Evolutionary conservation across 106 monocot species (phyloP).

Genomic region (Dioscorea dumetorum): DNA sequence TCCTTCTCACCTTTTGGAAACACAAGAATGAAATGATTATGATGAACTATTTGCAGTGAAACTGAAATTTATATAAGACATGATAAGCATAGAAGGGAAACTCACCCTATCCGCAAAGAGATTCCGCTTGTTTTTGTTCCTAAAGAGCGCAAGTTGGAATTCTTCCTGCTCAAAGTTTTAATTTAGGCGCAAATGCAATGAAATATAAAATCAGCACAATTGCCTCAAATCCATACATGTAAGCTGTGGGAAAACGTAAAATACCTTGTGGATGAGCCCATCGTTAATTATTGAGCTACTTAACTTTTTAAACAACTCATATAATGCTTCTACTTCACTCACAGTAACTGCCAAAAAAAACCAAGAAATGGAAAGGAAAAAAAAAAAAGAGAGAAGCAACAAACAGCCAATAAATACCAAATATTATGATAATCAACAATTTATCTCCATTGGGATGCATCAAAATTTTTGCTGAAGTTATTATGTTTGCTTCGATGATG

Average conservation of each 20-base stretch:
- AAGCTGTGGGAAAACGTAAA: neutral
- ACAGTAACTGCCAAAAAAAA: slow-evolving; percentile 53
- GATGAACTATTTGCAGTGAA: too few species aligned
- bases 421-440: too few species aligned
- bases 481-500: too few species aligned
- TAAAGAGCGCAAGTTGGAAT: slow-evolving; percentile 79
- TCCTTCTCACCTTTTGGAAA: too few species aligned
- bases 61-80: too few species aligned
- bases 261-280: slow-evolving; percentile 60
- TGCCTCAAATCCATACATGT: neutral
- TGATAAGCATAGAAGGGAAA: neutral
- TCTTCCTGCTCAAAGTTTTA: slow-evolving; percentile 59
- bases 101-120: slow-evolving; percentile 80
- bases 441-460: too few species aligned
- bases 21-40: too few species aligned
- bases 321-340: slow-evolving; percentile 45
- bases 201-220: neutral
- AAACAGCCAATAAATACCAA: too few species aligned
- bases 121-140: slow-evolving; percentile 65
- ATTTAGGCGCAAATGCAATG: too few species aligned
- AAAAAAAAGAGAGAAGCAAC: neutral
- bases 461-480: too few species aligned
- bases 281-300: slow-evolving; percentile 39
- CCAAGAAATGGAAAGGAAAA: too few species aligned
- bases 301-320: slow-evolving; percentile 46